These are phyloP conservation scores for Dactylis glomerata DNA, from an alignment of 176 grass and related monocot species.

Conservation along the genomic window DNA sequence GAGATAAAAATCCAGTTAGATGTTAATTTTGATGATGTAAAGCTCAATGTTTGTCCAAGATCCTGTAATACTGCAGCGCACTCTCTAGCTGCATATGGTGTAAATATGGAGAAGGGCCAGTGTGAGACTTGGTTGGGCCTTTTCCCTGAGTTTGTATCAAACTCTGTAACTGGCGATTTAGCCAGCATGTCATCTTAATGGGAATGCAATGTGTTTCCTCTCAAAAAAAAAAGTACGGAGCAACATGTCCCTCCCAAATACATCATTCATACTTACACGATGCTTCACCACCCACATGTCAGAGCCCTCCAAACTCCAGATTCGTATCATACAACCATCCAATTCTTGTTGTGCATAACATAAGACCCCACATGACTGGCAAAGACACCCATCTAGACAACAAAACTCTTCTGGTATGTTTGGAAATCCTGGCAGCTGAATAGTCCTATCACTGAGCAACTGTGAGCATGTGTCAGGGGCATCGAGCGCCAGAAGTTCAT, in stretches of 20 bases:
- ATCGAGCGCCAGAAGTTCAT: not conserved
- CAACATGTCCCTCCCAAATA: not conserved
- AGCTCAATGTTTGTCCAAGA: no score
- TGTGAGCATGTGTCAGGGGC: not conserved
- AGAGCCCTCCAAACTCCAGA: constrained; percentile 14
- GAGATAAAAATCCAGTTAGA: no score
- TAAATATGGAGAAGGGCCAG: no score
- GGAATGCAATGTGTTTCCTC: no score
- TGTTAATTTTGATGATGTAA: no score
- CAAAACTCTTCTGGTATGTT: not conserved
- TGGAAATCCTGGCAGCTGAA: not conserved
- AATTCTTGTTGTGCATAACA: not conserved
- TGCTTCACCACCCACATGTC: constrained; percentile 25
- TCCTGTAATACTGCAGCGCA: no score
- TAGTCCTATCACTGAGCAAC: not conserved
- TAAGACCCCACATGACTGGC: not conserved
- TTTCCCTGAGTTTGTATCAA: no score
- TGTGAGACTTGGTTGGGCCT: no score
- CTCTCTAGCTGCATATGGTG: no score
- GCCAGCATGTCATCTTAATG: no score
- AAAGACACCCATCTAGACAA: not conserved
- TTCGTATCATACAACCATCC: not conserved
- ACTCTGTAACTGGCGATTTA: no score
- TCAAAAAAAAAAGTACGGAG: no score
- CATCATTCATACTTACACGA: not conserved